Evolutionary conservation across 148 eudicot species (phyloP).

Genomic region (Heliamphora exappendiculata): DNA sequence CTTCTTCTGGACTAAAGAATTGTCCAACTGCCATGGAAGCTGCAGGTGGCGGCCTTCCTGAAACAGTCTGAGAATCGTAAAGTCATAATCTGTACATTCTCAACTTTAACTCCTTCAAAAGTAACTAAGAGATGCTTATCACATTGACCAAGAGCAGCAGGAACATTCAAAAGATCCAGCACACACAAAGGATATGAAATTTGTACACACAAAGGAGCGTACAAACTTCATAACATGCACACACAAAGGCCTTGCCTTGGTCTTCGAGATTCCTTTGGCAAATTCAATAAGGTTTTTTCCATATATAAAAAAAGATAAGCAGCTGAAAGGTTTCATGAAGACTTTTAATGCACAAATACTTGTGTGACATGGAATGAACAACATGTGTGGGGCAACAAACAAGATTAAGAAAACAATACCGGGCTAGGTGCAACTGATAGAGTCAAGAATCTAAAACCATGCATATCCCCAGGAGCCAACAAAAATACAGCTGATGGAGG

Average conservation of each 20-base stretch:
- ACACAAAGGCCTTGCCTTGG: neutral
- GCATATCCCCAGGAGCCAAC: slow-evolving; percentile 63
- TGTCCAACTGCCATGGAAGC: slow-evolving; percentile 99
- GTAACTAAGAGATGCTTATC: neutral
- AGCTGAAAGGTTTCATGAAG: neutral
- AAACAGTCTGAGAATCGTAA: slow-evolving; percentile 53
- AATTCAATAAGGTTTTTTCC: neutral
- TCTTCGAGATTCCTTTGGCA: neutral
- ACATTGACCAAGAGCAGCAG: slow-evolving; percentile 11
- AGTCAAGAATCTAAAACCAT: slow-evolving; percentile 83
- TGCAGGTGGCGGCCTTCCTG: slow-evolving; percentile 98
- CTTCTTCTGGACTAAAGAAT: slow-evolving; percentile 66
- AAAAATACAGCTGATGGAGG: slow-evolving; percentile 92
- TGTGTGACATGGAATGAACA: neutral
- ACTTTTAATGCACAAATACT: neutral
- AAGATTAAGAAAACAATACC: slow-evolving; percentile 38
- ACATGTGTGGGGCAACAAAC: neutral
- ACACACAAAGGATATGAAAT: neutral
- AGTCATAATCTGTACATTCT: slow-evolving; percentile 8
- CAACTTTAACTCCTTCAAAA: neutral
- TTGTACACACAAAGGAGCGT: no score
- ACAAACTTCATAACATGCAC: no score
- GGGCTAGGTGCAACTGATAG: slow-evolving; percentile 97
- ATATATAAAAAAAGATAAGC: neutral
- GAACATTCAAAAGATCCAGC: neutral